These are phyloP conservation scores for Dothistroma pini DNA, from an alignment of 2,329 filamentous ascomycete genomes.

Conservation along the genomic window DNA sequence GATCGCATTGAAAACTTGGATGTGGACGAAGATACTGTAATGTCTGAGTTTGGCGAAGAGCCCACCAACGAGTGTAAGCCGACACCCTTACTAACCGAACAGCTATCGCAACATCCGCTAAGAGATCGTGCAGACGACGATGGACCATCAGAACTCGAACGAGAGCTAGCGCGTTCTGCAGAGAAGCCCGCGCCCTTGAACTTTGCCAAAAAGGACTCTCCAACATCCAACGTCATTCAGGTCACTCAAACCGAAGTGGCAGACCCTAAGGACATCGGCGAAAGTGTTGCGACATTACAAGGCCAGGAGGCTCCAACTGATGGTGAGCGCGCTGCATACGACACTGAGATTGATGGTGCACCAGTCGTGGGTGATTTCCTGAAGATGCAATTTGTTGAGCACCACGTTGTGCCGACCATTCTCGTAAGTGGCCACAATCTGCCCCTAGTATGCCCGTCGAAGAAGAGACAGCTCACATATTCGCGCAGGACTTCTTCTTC, in stretches of 20 bases:
- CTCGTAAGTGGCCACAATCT: constrained; percentile 58
- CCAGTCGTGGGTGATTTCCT: constrained; percentile 91
- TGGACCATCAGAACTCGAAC: constrained; percentile 31
- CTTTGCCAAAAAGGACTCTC: constrained; percentile 47
- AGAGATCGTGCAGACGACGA: constrained; percentile 34
- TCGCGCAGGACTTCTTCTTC: constrained; percentile 85
- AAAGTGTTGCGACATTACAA: constrained; percentile 33
- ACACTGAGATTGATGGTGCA: constrained; percentile 57
- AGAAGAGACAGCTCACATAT: constrained; percentile 9
- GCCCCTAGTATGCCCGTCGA: neutral
- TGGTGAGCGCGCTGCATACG: constrained; percentile 43
- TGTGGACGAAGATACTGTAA: constrained; percentile 56
- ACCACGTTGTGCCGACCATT: constrained; percentile 92
- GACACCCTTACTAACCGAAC: constrained; percentile 42
- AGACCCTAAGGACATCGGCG: constrained; percentile 25
- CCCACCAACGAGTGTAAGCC: constrained; percentile 31
- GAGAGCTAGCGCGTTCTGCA: constrained; percentile 50
- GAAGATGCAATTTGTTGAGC: constrained; percentile 94
- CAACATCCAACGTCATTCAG: constrained; percentile 11
- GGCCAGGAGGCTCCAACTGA: constrained; percentile 23
- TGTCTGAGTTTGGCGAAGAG: constrained; percentile 38
- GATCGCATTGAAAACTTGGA: constrained; percentile 56
- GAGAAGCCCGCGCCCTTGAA: constrained; percentile 64
- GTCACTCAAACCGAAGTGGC: constrained; percentile 13
- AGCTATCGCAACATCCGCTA: constrained; percentile 31